Evolutionary conservation across 805 yeast genomes (phyloP), one percentile per base, ranked within the genome.

Genomic region (Teunomyces stri): DNA sequence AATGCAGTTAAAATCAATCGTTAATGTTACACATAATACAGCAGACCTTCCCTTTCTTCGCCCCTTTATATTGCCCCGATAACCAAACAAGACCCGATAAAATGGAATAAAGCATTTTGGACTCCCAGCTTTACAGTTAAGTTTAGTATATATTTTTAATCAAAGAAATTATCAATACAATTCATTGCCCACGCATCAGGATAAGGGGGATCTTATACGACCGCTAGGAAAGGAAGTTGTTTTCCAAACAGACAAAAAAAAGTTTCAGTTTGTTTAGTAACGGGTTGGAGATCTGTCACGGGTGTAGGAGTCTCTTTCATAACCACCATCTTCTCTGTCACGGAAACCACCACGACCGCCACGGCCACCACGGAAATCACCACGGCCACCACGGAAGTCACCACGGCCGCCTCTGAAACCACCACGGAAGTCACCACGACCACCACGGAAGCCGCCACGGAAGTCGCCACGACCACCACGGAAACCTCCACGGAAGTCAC

Each of bases 281-380:
- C 89, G 82, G 54, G 85, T 78, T 69, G 90, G 89, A 51, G 90
- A 84, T 79, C 89, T 84, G 64, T 72, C 77, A 59, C 77, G 68
- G 46, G 56, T 62, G 62, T 69, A 72, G 21, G 74, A 66, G 56
- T 70, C 75, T 62, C 75, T 66, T 56, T 55, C 76, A 82, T 57
- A 78, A 72, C 49, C 82, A 30, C 74, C 62, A 42, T 66, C 74
- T 51, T 43, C 46, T 16, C 46, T 34, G 28, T 39, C 43, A 18
- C 30, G 38, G 47, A 42, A 45, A 30, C 52, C 54, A 65, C 70
- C 70, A 50, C 74, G 72, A 50, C 66, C 59, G 55, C 57, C 63
- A 42, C 74, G 66, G 53, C 69, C 70, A 29, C 59, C 60, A 45
- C 59, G 50, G 54, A 47, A 55, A 21, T 59, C 62, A 36, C 62